Evolutionary conservation across 2,329 filamentous ascomycete species (phyloP).

Genomic region (Paecilomyces variotii): DNA sequence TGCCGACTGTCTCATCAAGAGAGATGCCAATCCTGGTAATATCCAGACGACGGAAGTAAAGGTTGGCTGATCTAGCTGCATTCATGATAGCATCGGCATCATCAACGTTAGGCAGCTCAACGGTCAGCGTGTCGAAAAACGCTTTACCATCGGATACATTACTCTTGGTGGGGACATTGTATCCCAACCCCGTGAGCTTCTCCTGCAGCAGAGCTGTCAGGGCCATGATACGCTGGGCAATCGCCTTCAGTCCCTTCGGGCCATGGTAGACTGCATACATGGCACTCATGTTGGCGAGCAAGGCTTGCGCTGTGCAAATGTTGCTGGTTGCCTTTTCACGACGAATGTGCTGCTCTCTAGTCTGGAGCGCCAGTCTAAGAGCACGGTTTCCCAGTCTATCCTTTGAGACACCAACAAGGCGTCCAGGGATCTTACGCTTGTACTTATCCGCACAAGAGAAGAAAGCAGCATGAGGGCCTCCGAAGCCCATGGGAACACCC

Average conservation of each 20-base stretch:
- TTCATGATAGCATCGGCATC: constrained; percentile 46
- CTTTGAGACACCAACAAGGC: constrained; percentile 84
- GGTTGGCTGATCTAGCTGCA: constrained; percentile 43
- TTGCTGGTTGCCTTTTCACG: constrained; percentile 97
- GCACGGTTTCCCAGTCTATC: constrained; percentile 77
- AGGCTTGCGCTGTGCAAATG: constrained; percentile 89
- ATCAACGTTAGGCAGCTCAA: constrained; percentile 48
- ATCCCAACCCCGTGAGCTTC: constrained; percentile 55
- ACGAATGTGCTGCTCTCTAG: constrained; percentile 90
- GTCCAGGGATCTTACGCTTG: constrained; percentile 90
- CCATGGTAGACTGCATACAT: constrained; percentile 95
- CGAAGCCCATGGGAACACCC: constrained; percentile 84
- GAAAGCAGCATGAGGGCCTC: constrained; percentile 94
- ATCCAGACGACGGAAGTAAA: constrained; percentile 58
- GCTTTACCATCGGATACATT: constrained; percentile 49
- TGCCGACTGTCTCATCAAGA: constrained; percentile 64
- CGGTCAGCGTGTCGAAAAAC: constrained; percentile 72
- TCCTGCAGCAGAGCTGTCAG: constrained; percentile 63
- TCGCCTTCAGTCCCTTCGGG: constrained; percentile 70
- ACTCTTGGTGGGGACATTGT: constrained; percentile 52
- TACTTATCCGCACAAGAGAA: constrained; percentile 86
- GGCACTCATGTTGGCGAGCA: constrained; percentile 91
- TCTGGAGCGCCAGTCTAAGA: constrained; percentile 78
- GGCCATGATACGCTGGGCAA: constrained; percentile 69
- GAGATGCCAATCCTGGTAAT: constrained; percentile 62